These are phyloP conservation scores for Aspergillus nanangensis DNA, from an alignment of 495 filamentous ascomycete species.

Conservation along the genomic window DNA sequence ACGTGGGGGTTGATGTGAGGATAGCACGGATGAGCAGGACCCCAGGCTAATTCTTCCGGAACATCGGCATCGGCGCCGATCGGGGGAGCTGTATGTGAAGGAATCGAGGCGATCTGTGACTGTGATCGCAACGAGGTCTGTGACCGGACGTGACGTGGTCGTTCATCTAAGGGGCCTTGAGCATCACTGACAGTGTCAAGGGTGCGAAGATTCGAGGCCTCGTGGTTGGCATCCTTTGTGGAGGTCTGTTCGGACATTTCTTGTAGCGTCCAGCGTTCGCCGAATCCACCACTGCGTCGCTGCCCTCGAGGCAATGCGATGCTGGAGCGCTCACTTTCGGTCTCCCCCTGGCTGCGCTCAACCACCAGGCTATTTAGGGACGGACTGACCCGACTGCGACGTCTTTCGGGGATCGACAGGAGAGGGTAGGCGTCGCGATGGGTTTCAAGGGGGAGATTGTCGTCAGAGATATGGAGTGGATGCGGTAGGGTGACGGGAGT, in stretches of 20 bases:
- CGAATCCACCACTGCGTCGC: conserved; percentile 31
- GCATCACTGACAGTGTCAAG: conserved; percentile 18
- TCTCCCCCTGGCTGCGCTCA: conserved; percentile 53
- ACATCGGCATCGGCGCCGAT: conserved; percentile 46
- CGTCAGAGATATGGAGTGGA: conserved; percentile 31
- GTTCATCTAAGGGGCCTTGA: conserved; percentile 14
- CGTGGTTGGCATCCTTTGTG: conserved; percentile 22
- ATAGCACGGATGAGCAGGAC: conserved; percentile 84
- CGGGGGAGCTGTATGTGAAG: conserved; percentile 39
- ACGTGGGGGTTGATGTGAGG: conserved; percentile 93
- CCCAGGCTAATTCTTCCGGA: conserved; percentile 62
- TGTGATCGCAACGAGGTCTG: conserved; percentile 39
- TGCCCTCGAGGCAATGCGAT: conserved; percentile 62
- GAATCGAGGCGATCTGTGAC: conserved; percentile 36
- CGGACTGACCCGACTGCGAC: conserved; percentile 48
- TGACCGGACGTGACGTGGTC: conserved; percentile 33
- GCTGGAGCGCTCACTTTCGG: conserved; percentile 58
- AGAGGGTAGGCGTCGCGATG: conserved; percentile 61
- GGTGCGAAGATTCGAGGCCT: conserved; percentile 26
- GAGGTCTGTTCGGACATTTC: conserved; percentile 44
- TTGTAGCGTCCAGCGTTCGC: conserved; percentile 31
- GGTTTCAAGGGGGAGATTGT: conserved; percentile 30
- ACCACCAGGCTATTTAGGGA: conserved; percentile 60
- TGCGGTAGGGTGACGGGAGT: conserved; percentile 32
- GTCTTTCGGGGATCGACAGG: conserved; percentile 63